Conservation (phyloP, 192 early-diverging fungal genomes). For the Rhizoclosmatium globosum region DNA sequence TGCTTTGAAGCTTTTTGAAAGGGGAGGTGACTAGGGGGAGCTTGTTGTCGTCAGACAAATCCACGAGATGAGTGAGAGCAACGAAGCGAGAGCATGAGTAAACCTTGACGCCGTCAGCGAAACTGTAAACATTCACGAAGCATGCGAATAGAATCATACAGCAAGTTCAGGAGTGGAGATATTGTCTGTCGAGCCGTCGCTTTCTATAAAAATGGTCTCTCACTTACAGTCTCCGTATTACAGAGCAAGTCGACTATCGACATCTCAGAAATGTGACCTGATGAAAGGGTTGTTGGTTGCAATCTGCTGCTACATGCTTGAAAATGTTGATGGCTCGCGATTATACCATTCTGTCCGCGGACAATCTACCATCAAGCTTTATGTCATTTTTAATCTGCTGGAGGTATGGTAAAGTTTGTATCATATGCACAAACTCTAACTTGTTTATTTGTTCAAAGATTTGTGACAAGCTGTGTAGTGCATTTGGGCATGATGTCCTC, state of each 20-base stretch:
- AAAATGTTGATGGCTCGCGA: constrained; percentile 84
- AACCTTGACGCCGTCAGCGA: too few relatives aligned
- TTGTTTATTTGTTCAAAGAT: constrained; percentile 57
- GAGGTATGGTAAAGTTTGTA: constrained; percentile 65
- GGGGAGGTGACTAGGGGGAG: too few relatives aligned
- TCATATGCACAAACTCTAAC: constrained; percentile 3
- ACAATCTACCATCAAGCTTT: constrained; percentile 95
- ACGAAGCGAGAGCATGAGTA: too few relatives aligned
- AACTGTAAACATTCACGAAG: too few relatives aligned
- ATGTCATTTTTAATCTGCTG: constrained; percentile 95
- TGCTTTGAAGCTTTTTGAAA: too few relatives aligned
- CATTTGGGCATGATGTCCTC: constrained; percentile 94
- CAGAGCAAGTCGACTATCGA: constrained; percentile 55
- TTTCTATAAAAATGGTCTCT: too few relatives aligned
- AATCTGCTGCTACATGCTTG: constrained; percentile 77
- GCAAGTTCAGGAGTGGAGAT: too few relatives aligned
- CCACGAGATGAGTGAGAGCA: too few relatives aligned
- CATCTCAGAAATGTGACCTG: constrained; percentile 89
- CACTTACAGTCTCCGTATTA: too few relatives aligned
- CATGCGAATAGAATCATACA: too few relatives aligned
- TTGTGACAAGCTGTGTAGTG: constrained; percentile 91
- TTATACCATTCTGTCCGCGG: constrained; percentile 97
- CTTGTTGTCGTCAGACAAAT: too few relatives aligned
- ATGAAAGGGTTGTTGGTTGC: constrained; percentile 85
- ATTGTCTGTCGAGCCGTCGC: too few relatives aligned